A percentile compares a stretch with the other conserved stretches of the same genome.
These are phyloP conservation scores for Termitomyces sp. DNA, from an alignment of 768 basidiomycete genomes.

Conservation along the genomic window DNA sequence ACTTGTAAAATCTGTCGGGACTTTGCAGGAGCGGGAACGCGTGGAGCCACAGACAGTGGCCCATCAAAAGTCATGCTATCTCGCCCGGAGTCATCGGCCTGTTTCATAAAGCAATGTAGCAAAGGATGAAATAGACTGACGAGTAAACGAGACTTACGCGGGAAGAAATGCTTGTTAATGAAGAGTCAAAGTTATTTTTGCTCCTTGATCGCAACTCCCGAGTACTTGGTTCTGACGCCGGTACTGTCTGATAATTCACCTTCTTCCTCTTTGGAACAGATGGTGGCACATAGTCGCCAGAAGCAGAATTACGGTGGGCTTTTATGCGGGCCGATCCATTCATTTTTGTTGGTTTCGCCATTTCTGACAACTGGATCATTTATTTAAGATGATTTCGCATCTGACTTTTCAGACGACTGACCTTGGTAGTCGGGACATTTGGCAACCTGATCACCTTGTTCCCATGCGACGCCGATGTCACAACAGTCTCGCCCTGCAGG, in stretches of 20 bases:
- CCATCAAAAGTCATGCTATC: constrained; percentile 15
- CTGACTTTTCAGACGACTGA: background rate
- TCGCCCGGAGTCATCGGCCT: constrained; percentile 20
- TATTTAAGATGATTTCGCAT: background rate
- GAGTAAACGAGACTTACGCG: constrained; percentile 22
- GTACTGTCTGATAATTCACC: constrained; percentile 15
- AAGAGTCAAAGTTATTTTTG: constrained; percentile 31
- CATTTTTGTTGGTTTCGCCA: constrained; percentile 7
- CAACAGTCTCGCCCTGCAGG: constrained; percentile 25
- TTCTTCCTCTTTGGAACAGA: constrained; percentile 35
- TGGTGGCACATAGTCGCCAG: constrained; percentile 25
- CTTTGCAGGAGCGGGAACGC: constrained; percentile 11
- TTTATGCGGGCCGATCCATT: constrained; percentile 11
- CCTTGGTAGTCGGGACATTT: constrained; percentile 12
- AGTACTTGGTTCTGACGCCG: constrained; percentile 26
- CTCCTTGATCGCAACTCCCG: constrained; percentile 41
- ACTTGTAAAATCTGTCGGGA: constrained; percentile 23
- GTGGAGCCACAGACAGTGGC: constrained; percentile 14
- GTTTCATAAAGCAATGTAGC: constrained; percentile 18
- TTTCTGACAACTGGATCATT: background rate
- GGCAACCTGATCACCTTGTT: constrained; percentile 11
- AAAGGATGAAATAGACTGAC: background rate
- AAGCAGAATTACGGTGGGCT: constrained; percentile 17
- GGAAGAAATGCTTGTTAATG: constrained; percentile 32
- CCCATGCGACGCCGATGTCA: constrained; percentile 11